Conservation (phyloP, 306 rosid genomes). For the Casuarina glauca region DNA sequence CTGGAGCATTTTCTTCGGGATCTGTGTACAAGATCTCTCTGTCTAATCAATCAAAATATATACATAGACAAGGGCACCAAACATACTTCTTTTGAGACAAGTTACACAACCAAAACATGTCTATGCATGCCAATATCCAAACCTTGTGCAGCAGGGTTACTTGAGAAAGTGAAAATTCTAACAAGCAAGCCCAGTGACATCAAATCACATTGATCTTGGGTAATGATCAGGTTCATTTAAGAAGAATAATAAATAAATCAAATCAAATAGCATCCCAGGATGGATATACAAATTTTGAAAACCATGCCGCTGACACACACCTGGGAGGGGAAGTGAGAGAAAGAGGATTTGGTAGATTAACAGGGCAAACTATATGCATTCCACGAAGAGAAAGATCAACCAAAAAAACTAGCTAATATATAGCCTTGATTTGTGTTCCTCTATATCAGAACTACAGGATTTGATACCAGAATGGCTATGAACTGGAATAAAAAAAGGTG, state of each 20-base stretch:
- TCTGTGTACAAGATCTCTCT: conserved; percentile 39
- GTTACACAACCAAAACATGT: neutral
- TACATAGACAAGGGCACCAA: no score
- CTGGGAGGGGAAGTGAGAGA: neutral
- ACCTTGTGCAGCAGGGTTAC: conserved; percentile 52
- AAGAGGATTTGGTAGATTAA: neutral
- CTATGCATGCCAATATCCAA: conserved; percentile 13
- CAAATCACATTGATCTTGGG: conserved; percentile 1
- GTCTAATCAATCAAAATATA: neutral
- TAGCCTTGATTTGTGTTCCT: neutral
- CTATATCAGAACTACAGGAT: neutral
- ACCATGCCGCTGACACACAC: neutral
- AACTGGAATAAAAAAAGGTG: neutral
- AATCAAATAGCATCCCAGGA: neutral
- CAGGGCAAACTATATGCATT: neutral
- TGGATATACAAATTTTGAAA: neutral
- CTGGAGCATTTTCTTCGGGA: conserved; percentile 45
- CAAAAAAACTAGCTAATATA: neutral
- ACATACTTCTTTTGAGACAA: neutral
- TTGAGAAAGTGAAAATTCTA: conserved; percentile 51
- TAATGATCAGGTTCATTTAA: neutral
- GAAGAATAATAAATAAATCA: neutral
- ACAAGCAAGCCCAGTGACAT: neutral
- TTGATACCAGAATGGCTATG: neutral
- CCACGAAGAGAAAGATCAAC: neutral